These are phyloP conservation scores for Asterochloris erici DNA, from an alignment of 139 green algal species.

Conservation along the genomic window DNA sequence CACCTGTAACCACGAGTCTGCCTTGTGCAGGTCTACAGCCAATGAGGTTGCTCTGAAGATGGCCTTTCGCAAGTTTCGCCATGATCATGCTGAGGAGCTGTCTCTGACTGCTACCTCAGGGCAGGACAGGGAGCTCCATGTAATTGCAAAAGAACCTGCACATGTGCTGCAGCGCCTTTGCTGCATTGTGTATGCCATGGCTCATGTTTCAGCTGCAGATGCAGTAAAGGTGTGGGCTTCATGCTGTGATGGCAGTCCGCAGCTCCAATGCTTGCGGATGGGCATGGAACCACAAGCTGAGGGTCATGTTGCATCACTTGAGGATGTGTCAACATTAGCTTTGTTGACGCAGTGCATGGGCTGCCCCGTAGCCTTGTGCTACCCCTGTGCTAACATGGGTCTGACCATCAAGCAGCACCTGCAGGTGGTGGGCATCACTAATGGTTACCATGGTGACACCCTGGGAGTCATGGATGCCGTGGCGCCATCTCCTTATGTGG, in stretches of 20 bases:
- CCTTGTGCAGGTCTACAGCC: conserved; percentile 66
- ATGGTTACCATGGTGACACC: conserved; percentile 97
- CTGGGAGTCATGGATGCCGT: conserved; percentile 88
- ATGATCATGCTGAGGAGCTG: conserved; percentile 17
- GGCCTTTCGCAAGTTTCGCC: conserved; percentile 79
- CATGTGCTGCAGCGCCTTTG: too few relatives aligned
- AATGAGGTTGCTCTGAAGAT: conserved; percentile 97
- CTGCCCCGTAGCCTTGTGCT: neutral
- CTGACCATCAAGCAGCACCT: conserved; percentile 1
- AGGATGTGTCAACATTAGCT: too few relatives aligned
- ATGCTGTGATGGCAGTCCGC: too few relatives aligned
- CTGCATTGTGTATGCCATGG: too few relatives aligned
- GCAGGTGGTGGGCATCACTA: conserved; percentile 80
- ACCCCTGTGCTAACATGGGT: too few relatives aligned
- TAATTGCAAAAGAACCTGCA: too few relatives aligned
- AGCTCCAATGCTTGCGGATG: too few relatives aligned
- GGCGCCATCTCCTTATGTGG: conserved; percentile 76
- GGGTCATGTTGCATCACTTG: too few relatives aligned
- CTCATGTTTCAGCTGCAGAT: too few relatives aligned
- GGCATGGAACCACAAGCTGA: neutral
- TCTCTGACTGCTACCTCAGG: neutral
- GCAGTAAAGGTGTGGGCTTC: too few relatives aligned
- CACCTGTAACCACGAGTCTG: neutral
- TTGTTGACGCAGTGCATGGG: neutral
- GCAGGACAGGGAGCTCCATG: neutral